Evolutionary conservation across 768 basidiomycete species (phyloP), one percentile per base, ranked within the genome.

Genomic region (Pisolithus marmoratus): DNA sequence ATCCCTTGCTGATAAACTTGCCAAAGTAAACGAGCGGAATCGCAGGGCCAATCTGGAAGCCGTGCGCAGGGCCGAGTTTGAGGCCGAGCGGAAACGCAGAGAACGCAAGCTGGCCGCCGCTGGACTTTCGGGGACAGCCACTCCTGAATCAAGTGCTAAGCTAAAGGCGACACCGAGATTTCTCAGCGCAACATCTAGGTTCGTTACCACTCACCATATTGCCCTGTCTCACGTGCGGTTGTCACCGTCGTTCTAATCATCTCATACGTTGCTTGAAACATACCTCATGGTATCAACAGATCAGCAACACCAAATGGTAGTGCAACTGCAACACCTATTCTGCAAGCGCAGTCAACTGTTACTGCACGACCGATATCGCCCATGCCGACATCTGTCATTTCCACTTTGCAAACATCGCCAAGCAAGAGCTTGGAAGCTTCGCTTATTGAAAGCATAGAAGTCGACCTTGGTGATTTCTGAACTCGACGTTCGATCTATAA

Each of bases 21-120:
- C 88, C 15, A 82, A 73, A 62, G 84, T 98, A 49, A 97, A 95
- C 63, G 91, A 94, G 70, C 81, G 92, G 51, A 97, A 97, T 66
- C 79, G 89, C 51, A 85, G 81, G 64, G 85, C 86, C 27, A 95
- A 95, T 52, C 56, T 82, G 58, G 95, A 94, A 61, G 81, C 81
- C 4, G 81, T 93, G 48, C 77, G 89, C 53, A 82, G 80, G 56
- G 87, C 88, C 0, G 93, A 95, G 67, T 65, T 73, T 31, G 83
- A 84, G 58, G 71, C 76, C 8, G 90, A 91, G 63, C 74, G 83
- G 46, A 88, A 86, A 68, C 74, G 84, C 50, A 73, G 77, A 45
- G 86, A 90, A 51, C 75, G 88, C 20, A 85, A 80, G 63, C 63
- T 83, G 22, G 76, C 71, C 9, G 74, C 71, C 43, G 68, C 64